Conservation (phyloP, 441 rosid species). For the Eruca vesicaria region DNA sequence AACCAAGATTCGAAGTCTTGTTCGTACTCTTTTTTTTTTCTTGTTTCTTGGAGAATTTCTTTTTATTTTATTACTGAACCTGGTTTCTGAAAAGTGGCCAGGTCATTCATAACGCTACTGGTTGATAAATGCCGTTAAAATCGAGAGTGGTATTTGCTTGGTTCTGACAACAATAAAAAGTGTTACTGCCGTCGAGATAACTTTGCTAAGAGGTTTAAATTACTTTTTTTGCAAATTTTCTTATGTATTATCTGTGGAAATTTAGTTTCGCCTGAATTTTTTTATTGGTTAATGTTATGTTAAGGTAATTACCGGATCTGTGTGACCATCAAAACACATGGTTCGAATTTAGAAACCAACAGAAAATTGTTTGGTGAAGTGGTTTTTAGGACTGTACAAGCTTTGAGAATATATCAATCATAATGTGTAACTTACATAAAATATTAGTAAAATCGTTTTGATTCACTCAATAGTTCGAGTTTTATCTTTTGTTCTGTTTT, state of each 20-base stretch:
- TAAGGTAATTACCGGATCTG: background rate
- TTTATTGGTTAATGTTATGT: background rate
- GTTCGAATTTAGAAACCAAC: too few relatives aligned
- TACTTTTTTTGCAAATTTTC: background rate
- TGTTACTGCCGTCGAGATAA: background rate
- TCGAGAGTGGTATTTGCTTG: background rate
- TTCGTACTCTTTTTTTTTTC: conserved; percentile 20
- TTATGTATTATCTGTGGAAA: background rate
- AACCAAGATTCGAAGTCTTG: conserved; percentile 33
- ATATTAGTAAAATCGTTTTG: background rate
- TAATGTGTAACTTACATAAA: too few relatives aligned
- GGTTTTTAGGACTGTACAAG: too few relatives aligned
- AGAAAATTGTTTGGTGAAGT: too few relatives aligned
- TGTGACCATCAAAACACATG: background rate
- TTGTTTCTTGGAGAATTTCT: background rate
- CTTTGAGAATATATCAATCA: too few relatives aligned
- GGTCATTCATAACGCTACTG: conserved; percentile 18
- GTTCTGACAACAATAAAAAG: background rate
- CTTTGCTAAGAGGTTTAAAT: background rate
- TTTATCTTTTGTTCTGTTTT: background rate
- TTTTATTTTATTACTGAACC: background rate
- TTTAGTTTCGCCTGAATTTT: background rate
- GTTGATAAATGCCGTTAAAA: conserved; percentile 12
- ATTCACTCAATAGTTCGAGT: background rate
- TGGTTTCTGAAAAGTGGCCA: conserved; percentile 15